phyloP scores from a whole-genome alignment of 345 rosid genomes.

The Excoecaria cochinchinensis region DNA sequence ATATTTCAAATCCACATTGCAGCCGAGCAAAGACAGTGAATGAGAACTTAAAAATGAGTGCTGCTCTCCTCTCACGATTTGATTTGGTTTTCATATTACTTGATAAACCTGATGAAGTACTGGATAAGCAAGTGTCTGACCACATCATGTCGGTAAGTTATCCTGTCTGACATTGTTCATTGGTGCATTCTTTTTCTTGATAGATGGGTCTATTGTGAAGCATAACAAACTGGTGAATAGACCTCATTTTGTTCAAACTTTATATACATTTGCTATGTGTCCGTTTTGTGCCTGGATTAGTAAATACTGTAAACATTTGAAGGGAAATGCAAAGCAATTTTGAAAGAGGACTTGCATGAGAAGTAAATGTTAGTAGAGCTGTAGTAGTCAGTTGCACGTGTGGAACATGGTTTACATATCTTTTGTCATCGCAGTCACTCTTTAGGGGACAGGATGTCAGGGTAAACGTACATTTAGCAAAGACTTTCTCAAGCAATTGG shows the following conservation, averaged over 20 bases:
- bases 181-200: constrained; percentile 13
- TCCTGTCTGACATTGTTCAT: constrained; percentile 21
- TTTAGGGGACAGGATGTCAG: background rate
- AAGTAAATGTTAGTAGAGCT: background rate
- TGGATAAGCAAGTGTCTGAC: constrained; percentile 89
- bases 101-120: constrained; percentile 89
- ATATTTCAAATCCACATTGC: constrained; percentile 46
- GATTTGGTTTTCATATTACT: constrained; percentile 96
- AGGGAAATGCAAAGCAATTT: background rate
- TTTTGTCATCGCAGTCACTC: background rate
- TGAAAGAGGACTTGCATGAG: background rate
- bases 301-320: background rate
- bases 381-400: background rate
- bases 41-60: constrained; percentile 94
- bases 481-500: background rate
- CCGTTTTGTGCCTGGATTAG: constrained; percentile 4
- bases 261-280: background rate
- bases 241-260: background rate
- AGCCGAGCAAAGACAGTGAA: constrained; percentile 99
- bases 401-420: background rate
- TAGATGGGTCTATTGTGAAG: background rate
- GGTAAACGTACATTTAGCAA: background rate
- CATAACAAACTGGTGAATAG: background rate
- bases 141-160: constrained; percentile 93
- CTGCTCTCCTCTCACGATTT: constrained; percentile 93